Base-by-base conservation (phyloP, 2,329 filamentous ascomycete species). In the Aureobasidium sp. region DNA sequence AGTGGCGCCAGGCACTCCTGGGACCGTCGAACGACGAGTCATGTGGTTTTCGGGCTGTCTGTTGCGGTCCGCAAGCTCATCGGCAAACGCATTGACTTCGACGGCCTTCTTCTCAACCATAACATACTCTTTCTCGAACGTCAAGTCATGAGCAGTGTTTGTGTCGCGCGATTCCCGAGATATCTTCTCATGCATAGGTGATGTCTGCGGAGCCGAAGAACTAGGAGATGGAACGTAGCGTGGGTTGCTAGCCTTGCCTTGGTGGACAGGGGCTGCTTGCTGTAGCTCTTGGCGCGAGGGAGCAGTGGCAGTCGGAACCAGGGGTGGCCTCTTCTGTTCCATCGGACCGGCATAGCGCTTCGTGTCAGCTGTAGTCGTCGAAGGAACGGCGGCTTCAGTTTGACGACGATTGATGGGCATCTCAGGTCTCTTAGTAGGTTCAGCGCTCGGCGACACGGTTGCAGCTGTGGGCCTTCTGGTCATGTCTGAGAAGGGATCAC, bases 51-150 rank as follows among this genome's bases (percentile, higher is more conserved):
- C 42, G 3, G 48, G n/a, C 4, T 40, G 64, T 15, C 66, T 63
- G 45, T 64, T 82, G 79, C 45, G 82, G 79, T 33, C 76, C 48
- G 91, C 92, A 71, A 99, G 79, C 75, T 97, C 93, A 74, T 99
- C 94, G 24, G 94, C 94, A 69, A 99, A 88, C 2, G 94, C 94
- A 73, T 99, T 97, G 56, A 99, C 93, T 73, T 97, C 93, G 12
- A 99, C 92, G 22, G 91, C 89, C 66, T 88, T 86, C 78, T 97
- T 96, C 77, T 99, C 94, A 14, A 99, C 90, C 29, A 97, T 81
- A 22, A 99, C 93, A 69, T 97, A 99, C 67, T 97, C 94, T 66
- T 93, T 85, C 71, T 96, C 92, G 68, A 96, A 89, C 1, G 89
- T 89, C 53, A 95, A 86, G 66, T 97, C 93, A 2, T 90, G 91